These are phyloP conservation scores for Ophiostoma ips DNA, from an alignment of 2,329 filamentous ascomycete genomes.

Conservation along the genomic window DNA sequence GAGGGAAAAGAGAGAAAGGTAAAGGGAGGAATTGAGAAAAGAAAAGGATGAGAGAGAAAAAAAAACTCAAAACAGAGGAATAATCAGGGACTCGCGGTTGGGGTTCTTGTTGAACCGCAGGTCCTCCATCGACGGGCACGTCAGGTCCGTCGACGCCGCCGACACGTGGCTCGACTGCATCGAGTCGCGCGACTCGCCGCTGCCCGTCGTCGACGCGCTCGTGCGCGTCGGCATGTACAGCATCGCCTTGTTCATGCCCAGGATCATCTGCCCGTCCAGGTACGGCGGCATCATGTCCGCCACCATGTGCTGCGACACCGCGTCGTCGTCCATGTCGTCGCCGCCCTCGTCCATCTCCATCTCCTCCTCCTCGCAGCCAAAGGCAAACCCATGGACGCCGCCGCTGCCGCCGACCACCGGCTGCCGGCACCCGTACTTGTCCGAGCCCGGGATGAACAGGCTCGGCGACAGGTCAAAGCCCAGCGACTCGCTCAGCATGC, in stretches of 20 bases:
- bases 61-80: background rate
- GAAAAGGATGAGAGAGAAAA: background rate
- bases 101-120: slow-evolving; percentile 11
- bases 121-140: slow-evolving; percentile 30
- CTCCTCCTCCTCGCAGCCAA: slow-evolving; percentile 16
- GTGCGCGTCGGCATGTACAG: slow-evolving; percentile 28
- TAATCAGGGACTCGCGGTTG: background rate
- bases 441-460: slow-evolving; percentile 42
- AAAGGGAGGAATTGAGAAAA: background rate
- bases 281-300: slow-evolving; percentile 10
- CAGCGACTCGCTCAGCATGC: slow-evolving; percentile 44
- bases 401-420: slow-evolving; percentile 11
- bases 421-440: slow-evolving; percentile 29
- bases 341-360: background rate
- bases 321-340: slow-evolving; percentile 8
- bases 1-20: background rate
- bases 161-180: slow-evolving; percentile 39
- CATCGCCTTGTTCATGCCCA: slow-evolving; percentile 20
- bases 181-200: slow-evolving; percentile 33
- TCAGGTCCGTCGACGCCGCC: slow-evolving; percentile 37
- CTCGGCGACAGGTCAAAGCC: slow-evolving; percentile 47
- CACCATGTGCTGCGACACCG: too few species aligned
- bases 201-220: slow-evolving; percentile 42
- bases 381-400: slow-evolving; percentile 13
- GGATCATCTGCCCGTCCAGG: slow-evolving; percentile 5